Percentiles rank a stretch among this genome's conserved stretches.
Conservation (phyloP, 345 rosid species). For the Eucalyptus shirleyi region DNA sequence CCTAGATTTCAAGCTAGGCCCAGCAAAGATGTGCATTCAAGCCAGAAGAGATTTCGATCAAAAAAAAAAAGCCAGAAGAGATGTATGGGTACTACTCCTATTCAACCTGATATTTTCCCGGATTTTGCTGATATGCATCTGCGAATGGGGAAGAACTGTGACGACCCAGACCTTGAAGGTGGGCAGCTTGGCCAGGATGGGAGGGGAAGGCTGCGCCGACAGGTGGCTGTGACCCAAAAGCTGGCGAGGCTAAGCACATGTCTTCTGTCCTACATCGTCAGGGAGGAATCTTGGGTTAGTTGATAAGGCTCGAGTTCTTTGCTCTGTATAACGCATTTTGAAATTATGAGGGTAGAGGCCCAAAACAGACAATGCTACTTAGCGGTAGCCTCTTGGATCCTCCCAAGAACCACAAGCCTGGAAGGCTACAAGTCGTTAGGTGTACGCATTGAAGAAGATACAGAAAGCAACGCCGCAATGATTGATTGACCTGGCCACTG, state of each 20-base stretch:
- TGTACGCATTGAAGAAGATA: neutral
- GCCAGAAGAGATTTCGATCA: neutral
- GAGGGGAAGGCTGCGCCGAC: no score
- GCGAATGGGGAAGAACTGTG: neutral
- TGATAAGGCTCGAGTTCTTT: accelerated
- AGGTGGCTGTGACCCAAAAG: no score
- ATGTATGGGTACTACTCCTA: neutral
- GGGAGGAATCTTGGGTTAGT: no score
- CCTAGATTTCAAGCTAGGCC: neutral
- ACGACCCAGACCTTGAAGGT: no score
- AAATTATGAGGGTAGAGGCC: accelerated
- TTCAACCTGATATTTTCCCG: neutral
- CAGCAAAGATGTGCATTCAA: neutral
- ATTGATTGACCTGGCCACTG: neutral
- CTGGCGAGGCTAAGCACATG: no score
- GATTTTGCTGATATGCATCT: neutral
- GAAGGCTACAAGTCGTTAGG: neutral
- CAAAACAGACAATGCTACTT: accelerated
- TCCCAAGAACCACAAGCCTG: neutral
- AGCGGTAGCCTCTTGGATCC: no score
- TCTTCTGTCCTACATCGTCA: accelerated
- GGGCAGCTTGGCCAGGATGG: no score
- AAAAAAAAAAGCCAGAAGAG: neutral
- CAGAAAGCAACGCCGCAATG: neutral
- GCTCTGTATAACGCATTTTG: accelerated